Percentiles rank a stretch among this genome's conserved stretches.
phyloP scores from a whole-genome alignment of 73 alveolate species.

The Paramecium tetraurelia region DNA sequence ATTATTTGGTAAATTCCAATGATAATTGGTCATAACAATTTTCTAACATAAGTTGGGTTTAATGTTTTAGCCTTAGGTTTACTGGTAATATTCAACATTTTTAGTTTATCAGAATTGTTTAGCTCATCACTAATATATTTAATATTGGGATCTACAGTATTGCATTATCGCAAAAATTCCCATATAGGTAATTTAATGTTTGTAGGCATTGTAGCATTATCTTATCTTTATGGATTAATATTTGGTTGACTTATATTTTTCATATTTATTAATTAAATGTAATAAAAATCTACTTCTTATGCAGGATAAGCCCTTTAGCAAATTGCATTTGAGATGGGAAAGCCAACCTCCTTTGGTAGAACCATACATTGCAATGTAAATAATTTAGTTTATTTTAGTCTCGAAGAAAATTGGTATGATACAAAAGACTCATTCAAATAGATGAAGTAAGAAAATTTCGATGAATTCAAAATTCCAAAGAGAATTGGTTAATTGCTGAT shows the following conservation, averaged over 20 bases:
- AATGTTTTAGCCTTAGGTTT: background rate
- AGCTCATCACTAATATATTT: background rate
- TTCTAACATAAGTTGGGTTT: background rate
- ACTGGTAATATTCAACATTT: background rate
- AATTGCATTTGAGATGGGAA: background rate
- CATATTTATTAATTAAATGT: background rate
- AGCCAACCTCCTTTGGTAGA: background rate
- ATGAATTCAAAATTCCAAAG: background rate
- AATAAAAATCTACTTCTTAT: background rate
- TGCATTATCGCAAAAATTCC: background rate
- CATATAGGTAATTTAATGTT: background rate
- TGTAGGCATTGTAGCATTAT: background rate
- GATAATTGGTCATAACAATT: background rate
- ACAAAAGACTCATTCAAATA: background rate
- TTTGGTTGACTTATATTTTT: background rate
- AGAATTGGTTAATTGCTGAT: background rate
- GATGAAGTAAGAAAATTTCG: slow-evolving; percentile 3
- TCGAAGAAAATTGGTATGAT: background rate
- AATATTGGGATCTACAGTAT: background rate
- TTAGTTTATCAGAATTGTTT: background rate
- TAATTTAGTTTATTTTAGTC: background rate
- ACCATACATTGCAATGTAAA: background rate
- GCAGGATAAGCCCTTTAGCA: background rate
- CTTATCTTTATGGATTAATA: background rate
- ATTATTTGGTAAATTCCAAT: background rate